Conservation (phyloP, 805 yeast genomes). For the Metschnikowia proteae region DNA sequence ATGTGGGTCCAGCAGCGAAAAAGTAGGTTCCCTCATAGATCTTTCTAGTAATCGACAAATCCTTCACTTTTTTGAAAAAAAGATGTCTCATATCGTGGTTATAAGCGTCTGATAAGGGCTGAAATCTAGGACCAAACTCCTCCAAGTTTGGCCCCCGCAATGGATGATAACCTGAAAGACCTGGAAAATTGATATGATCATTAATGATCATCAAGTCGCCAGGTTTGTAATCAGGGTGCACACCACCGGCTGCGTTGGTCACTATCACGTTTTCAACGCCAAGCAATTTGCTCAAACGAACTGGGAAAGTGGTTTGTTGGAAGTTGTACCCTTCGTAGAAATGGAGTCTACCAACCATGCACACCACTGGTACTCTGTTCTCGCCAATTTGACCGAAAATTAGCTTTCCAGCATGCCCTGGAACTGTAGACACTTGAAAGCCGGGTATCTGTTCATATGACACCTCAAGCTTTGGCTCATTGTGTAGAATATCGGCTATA, state of each 20-base stretch:
- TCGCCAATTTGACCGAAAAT: slow-evolving; percentile 72
- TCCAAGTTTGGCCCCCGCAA: slow-evolving; percentile 82
- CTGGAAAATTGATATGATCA: slow-evolving; percentile 90
- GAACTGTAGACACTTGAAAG: slow-evolving; percentile 75
- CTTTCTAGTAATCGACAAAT: slow-evolving; percentile 47
- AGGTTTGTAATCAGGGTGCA: slow-evolving; percentile 59
- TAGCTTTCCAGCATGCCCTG: slow-evolving; percentile 84
- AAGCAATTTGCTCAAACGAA: slow-evolving; percentile 66
- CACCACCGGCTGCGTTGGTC: slow-evolving; percentile 97
- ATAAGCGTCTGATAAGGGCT: slow-evolving; percentile 87
- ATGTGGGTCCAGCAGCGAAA: slow-evolving; percentile 90
- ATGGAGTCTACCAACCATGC: slow-evolving; percentile 93
- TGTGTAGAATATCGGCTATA: slow-evolving; percentile 52
- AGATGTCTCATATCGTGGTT: slow-evolving; percentile 64
- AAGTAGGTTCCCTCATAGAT: slow-evolving; percentile 86
- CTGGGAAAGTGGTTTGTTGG: slow-evolving; percentile 78
- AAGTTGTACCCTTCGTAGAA: slow-evolving; percentile 90
- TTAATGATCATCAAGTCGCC: slow-evolving; percentile 89
- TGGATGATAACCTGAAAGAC: slow-evolving; percentile 84
- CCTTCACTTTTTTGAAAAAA: slow-evolving; percentile 52
- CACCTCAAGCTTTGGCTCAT: slow-evolving; percentile 46
- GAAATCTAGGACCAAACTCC: slow-evolving; percentile 79
- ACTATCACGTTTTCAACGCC: slow-evolving; percentile 64
- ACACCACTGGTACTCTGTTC: slow-evolving; percentile 71
- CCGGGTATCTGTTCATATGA: slow-evolving; percentile 74